These are phyloP conservation scores for Dittrichia graveolens DNA, from an alignment of 129 eudicot genomes.

Conservation along the genomic window DNA sequence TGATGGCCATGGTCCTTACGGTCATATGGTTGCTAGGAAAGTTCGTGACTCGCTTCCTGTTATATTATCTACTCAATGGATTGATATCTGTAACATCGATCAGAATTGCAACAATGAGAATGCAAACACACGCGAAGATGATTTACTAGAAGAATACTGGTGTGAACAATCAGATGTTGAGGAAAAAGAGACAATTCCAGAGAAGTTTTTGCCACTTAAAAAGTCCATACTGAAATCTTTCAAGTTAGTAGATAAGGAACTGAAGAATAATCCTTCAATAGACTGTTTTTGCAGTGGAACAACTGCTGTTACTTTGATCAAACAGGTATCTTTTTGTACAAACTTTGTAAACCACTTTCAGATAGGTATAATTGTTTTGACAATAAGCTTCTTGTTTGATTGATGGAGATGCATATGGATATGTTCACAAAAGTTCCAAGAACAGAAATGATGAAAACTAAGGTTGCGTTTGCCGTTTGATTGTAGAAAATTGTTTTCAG, in stretches of 20 bases:
- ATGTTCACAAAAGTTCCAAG: too few species aligned
- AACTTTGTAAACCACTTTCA: too few species aligned
- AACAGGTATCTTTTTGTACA: slow-evolving; percentile 49
- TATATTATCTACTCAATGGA: slow-evolving; percentile 67
- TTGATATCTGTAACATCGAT: background rate
- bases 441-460: too few species aligned
- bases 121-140: slow-evolving; percentile 45
- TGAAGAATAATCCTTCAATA: slow-evolving; percentile 66
- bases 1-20: slow-evolving; percentile 97
- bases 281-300: slow-evolving; percentile 97
- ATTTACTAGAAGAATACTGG: slow-evolving; percentile 50
- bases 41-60: slow-evolving; percentile 83
- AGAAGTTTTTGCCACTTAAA: slow-evolving; percentile 65
- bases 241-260: slow-evolving; percentile 82
- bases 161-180: slow-evolving; percentile 53
- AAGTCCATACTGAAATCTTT: slow-evolving; percentile 70
- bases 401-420: too few species aligned
- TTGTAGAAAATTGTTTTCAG: too few species aligned
- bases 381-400: background rate
- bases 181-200: slow-evolving; percentile 58
- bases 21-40: slow-evolving; percentile 94
- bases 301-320: slow-evolving; percentile 80
- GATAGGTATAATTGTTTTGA: too few species aligned
- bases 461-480: too few species aligned
- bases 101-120: slow-evolving; percentile 32